Conservation (phyloP, 1,284 basidiomycete species). For the Leccinum griseonigrum region DNA sequence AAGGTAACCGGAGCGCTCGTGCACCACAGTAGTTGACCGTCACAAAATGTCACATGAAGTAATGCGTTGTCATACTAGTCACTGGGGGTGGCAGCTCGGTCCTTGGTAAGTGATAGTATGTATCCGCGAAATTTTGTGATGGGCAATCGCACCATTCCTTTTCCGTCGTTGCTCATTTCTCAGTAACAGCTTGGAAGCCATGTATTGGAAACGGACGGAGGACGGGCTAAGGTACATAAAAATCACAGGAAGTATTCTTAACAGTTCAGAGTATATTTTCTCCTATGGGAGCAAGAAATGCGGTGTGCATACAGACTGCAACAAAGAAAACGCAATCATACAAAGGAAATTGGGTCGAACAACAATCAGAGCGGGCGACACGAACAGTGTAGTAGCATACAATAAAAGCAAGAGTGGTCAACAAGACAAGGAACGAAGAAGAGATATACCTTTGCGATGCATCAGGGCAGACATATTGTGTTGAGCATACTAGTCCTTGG, state of each 20-base stretch:
- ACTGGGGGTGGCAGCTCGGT: too few relatives aligned
- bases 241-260: neutral
- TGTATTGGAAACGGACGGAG: neutral
- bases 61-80: too few relatives aligned
- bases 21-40: too few relatives aligned
- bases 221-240: neutral
- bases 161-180: neutral
- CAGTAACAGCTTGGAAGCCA: neutral
- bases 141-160: neutral
- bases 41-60: too few relatives aligned
- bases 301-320: conserved; percentile 16
- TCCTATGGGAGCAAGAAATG: conserved; percentile 8
- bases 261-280: conserved; percentile 5
- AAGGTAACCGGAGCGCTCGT: too few relatives aligned
- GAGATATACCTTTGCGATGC: conserved; percentile 25
- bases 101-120: too few relatives aligned
- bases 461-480: conserved; percentile 28
- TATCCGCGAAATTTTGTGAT: too few relatives aligned
- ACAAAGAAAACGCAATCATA: conserved; percentile 17
- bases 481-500: conserved; percentile 26
- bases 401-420: neutral
- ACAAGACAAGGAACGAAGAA: conserved; percentile 2
- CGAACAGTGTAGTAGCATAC: conserved; percentile 5
- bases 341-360: conserved; percentile 4
- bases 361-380: conserved; percentile 6